These are phyloP conservation scores for Trichoderma brevicompactum DNA, from an alignment of 2,329 filamentous ascomycete genomes.

Conservation along the genomic window DNA sequence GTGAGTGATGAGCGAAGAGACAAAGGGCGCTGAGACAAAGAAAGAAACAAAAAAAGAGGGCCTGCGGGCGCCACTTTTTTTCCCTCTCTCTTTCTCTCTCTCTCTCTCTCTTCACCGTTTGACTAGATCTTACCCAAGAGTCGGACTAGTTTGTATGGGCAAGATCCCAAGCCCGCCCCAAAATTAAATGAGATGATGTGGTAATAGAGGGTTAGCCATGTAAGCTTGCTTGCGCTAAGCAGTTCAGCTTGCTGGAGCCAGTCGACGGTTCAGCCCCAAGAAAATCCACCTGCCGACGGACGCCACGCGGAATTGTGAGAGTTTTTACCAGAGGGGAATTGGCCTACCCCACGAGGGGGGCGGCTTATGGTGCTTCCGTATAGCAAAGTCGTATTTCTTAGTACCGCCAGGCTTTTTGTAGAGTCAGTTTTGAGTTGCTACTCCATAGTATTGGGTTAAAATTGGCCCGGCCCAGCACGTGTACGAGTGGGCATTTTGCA, in stretches of 20 bases:
- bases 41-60: background rate
- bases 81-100: background rate
- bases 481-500: too few species aligned
- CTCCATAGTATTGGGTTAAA: too few species aligned
- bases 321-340: background rate
- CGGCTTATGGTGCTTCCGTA: too few species aligned
- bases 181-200: background rate
- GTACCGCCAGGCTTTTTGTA: too few species aligned
- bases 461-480: too few species aligned
- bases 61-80: background rate
- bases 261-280: background rate
- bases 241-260: background rate
- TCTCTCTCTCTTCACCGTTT: background rate
- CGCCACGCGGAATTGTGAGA: background rate
- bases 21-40: background rate
- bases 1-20: background rate
- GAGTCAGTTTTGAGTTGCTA: too few species aligned
- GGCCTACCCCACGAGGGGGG: background rate
- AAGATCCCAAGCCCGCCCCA: background rate
- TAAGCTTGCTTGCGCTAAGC: background rate
- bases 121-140: background rate
- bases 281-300: background rate
- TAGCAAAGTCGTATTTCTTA: too few species aligned
- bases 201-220: background rate
- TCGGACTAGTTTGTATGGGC: background rate